These are phyloP conservation scores for Pyrenula aspistea DNA, from an alignment of 495 filamentous ascomycete genomes.

Conservation along the genomic window DNA sequence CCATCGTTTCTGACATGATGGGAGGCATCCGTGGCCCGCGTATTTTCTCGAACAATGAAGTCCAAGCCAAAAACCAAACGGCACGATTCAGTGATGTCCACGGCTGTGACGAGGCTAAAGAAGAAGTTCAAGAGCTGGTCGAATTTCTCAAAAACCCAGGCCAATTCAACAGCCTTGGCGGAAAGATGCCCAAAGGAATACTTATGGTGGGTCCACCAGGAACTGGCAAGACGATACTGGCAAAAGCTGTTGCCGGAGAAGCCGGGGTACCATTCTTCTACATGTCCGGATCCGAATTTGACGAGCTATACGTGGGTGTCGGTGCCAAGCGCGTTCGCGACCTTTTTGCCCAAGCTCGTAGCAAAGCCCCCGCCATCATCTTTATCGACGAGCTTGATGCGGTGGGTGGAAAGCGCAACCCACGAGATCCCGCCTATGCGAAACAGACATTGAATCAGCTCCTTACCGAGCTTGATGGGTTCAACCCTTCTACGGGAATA, in stretches of 20 bases:
- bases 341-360: conserved; percentile 76
- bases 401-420: conserved; percentile 87
- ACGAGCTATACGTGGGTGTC: conserved; percentile 96
- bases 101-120: conserved; percentile 95
- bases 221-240: conserved; percentile 96
- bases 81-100: conserved; percentile 90
- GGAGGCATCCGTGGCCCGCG: conserved; percentile 67
- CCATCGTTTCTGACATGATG: conserved; percentile 66
- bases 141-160: conserved; percentile 91
- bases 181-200: conserved; percentile 93
- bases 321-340: conserved; percentile 96
- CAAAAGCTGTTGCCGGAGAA: conserved; percentile 91
- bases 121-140: conserved; percentile 91
- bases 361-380: conserved; percentile 87
- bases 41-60: conserved; percentile 60
- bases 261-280: conserved; percentile 98
- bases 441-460: conserved; percentile 97
- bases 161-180: conserved; percentile 80
- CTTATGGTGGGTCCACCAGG: conserved; percentile 90
- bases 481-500: conserved; percentile 84
- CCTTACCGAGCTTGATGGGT: conserved; percentile 94
- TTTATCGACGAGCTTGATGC: conserved; percentile 98
- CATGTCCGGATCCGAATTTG: conserved; percentile 98
- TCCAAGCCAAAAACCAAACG: conserved; percentile 79
- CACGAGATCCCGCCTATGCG: conserved; percentile 87